Evolutionary conservation across 2,329 filamentous ascomycete genomes (phyloP), one percentile per base, ranked within the genome.

Genomic region (Talaromyces piceae): DNA sequence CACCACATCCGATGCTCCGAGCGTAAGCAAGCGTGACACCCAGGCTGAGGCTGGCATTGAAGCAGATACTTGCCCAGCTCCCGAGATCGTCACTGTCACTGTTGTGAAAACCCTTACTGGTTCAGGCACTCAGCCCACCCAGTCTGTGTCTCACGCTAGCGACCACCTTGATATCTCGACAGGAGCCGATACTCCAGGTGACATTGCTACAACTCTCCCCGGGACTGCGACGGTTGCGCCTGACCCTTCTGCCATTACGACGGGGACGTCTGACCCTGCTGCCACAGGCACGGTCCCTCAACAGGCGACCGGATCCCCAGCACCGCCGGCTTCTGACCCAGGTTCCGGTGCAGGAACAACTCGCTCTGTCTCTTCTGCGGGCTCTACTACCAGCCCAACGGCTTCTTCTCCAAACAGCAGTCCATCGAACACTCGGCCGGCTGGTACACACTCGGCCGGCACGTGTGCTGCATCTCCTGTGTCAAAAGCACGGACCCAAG

Each of bases 401-500:
- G 13, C 4, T 11, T 22, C 5, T 9, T 13, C 41, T 7, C 39
- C 45, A 23, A 5, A 16, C 3, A 11, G 30, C 3, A 23, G 18
- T 31, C 16, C 33, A 20, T 37, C 16, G 16, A 46, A 28, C 11
- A 13, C n/a, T 20, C 18, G 39, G 22, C 31, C 37, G 4, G 41
- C 51, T 20, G 31, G 23, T 20, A 30, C 33, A 13, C 16, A 13
- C 25, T 33, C 51, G 11, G 31, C 53, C 11, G 57, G 57, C 37
- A 56, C 56, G 22, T 55, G 56, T 59, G 59, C 61, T 30, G 57
- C 59, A 59, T 65, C 58, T 64, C 65, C 60, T 1, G 61, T 69
- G 30, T 53, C 62, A 18, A 70, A 66, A 50, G 63, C 62, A 3
- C 66, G 68, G n/a, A 73, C 86, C 5, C 88, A 93, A 70, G 80